These are phyloP conservation scores for Cryptococcus sp. DNA, from an alignment of 1,284 basidiomycete genomes.

Conservation along the genomic window DNA sequence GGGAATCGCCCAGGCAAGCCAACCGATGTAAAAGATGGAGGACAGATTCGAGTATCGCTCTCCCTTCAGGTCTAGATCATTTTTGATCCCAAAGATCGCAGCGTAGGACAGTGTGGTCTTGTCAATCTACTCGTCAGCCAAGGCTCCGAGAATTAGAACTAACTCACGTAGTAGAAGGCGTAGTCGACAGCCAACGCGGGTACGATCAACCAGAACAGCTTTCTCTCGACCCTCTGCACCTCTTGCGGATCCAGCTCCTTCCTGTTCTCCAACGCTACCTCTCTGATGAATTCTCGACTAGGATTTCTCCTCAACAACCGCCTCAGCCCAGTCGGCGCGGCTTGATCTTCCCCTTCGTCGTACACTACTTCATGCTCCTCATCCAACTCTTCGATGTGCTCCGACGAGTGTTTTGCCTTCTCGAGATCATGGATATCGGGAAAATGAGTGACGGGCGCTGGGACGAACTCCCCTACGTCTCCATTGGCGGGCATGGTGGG, in stretches of 20 bases:
- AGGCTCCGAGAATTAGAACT: neutral
- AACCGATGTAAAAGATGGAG: constrained; percentile 35
- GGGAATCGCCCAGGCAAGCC: constrained; percentile 48
- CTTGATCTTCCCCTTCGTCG: constrained; percentile 4
- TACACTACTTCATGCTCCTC: constrained; percentile 1
- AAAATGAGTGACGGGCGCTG: no score
- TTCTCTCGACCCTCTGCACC: constrained; percentile 36
- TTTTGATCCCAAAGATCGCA: constrained; percentile 39
- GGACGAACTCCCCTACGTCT: no score
- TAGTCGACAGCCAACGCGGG: constrained; percentile 45
- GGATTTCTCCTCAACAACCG: constrained; percentile 38
- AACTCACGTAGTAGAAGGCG: constrained; percentile 44
- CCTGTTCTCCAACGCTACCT: constrained; percentile 34
- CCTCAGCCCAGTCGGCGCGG: constrained; percentile 13
- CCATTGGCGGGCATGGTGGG: no score
- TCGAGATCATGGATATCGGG: no score
- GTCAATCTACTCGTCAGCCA: neutral
- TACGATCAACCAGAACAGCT: constrained; percentile 38
- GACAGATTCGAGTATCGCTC: constrained; percentile 24
- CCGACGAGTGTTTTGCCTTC: constrained; percentile 3
- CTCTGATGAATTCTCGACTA: constrained; percentile 31
- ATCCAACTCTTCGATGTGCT: constrained; percentile 4
- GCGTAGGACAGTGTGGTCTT: constrained; percentile 9
- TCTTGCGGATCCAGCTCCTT: constrained; percentile 30
- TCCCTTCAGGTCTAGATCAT: constrained; percentile 27